Evolutionary conservation across 257 asterid genomes (phyloP).

Genomic region (Dorcoceras hygrometricum): DNA sequence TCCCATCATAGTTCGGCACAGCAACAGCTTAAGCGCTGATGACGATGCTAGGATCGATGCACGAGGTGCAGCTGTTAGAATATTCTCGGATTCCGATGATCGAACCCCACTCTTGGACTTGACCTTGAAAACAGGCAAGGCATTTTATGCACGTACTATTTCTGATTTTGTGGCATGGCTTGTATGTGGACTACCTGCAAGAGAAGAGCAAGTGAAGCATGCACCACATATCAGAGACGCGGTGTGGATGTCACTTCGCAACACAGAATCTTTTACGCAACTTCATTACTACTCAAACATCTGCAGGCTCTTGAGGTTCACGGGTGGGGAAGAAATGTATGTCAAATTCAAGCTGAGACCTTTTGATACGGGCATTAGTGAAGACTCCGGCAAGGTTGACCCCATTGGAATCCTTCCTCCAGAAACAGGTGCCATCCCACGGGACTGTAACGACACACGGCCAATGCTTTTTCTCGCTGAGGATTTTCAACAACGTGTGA

Average conservation of each 20-base stretch:
- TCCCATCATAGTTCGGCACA: constrained; percentile 65
- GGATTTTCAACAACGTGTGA: constrained; percentile 63
- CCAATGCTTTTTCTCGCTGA: constrained; percentile 74
- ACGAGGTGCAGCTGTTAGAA: constrained; percentile 72
- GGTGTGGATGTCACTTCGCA: constrained; percentile 74
- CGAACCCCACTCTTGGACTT: constrained; percentile 55
- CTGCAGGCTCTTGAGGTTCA: constrained; percentile 70
- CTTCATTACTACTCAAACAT: constrained; percentile 82
- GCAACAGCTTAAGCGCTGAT: constrained; percentile 82
- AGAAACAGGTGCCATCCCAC: constrained; percentile 84
- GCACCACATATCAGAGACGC: constrained; percentile 75
- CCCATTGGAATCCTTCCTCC: constrained; percentile 85
- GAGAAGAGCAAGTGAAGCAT: constrained; percentile 73
- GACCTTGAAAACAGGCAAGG: constrained; percentile 75
- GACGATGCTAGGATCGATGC: constrained; percentile 84
- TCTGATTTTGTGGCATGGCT: constrained; percentile 84
- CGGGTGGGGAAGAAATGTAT: constrained; percentile 73
- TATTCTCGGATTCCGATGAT: constrained; percentile 35
- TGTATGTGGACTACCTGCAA: constrained; percentile 71
- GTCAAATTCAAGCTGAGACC: constrained; percentile 81
- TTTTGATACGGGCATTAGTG: constrained; percentile 41
- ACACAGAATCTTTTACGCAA: constrained; percentile 51
- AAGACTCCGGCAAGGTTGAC: constrained; percentile 70
- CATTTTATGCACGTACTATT: constrained; percentile 74
- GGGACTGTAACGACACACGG: constrained; percentile 55